Conservation (phyloP, 805 yeast genomes). For the Brettanomyces sp. region DNA sequence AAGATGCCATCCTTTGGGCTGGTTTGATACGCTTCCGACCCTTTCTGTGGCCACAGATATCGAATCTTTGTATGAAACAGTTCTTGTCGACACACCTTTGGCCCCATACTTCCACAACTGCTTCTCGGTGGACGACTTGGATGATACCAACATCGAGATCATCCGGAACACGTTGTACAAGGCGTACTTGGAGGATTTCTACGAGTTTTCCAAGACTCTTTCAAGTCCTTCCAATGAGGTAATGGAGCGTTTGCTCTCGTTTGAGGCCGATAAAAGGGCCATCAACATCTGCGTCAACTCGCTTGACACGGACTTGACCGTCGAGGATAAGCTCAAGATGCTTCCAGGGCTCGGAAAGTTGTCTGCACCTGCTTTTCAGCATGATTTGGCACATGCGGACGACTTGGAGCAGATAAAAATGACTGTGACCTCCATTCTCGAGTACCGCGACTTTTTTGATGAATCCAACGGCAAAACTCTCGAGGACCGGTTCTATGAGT, state of each 20-base stretch:
- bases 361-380: constrained; percentile 55
- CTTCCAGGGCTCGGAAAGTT: constrained; percentile 80
- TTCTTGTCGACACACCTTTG: constrained; percentile 90
- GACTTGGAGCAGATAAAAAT: constrained; percentile 77
- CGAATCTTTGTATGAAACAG: constrained; percentile 86
- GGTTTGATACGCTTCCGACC: constrained; percentile 97
- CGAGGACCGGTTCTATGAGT: constrained; percentile 89
- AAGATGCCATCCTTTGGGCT: constrained; percentile 94
- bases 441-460: constrained; percentile 52
- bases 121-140: constrained; percentile 78
- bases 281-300: constrained; percentile 90
- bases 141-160: constrained; percentile 91
- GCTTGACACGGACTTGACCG: constrained; percentile 68
- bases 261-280: constrained; percentile 93
- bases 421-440: constrained; percentile 55
- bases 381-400: constrained; percentile 63
- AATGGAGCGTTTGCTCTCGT: constrained; percentile 67
- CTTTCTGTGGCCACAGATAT: constrained; percentile 90
- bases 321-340: constrained; percentile 59
- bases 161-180: constrained; percentile 85
- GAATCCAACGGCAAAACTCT: constrained; percentile 46
- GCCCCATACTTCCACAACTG: constrained; percentile 94
- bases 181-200: constrained; percentile 87
- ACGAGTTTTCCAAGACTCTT: constrained; percentile 51
- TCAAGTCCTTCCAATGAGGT: constrained; percentile 72